Evolutionary conservation across 73 alveolate genomes (phyloP).

Genomic region (Effrenium voratum): DNA sequence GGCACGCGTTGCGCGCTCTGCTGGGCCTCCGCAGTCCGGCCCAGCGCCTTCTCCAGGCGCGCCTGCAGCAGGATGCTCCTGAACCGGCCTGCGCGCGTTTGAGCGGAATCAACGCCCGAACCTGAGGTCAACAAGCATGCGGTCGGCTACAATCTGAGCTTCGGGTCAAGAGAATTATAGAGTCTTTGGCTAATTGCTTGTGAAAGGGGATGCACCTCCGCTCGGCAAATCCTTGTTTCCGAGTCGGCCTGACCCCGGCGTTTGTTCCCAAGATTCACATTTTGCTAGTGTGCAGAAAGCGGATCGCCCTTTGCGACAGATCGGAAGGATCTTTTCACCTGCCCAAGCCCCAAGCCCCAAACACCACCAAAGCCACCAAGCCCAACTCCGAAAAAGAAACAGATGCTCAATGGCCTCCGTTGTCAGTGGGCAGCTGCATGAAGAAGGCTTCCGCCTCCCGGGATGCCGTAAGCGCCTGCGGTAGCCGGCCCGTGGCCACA

Average conservation of each 20-base stretch:
- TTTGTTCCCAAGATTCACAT: too few species aligned
- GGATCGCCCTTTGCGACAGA: not conserved
- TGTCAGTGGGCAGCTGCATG: slow-evolving; percentile 36
- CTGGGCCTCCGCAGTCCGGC: slow-evolving; percentile 20
- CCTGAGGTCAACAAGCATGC: too few species aligned
- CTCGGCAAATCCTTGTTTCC: too few species aligned
- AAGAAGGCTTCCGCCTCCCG: slow-evolving; percentile 64
- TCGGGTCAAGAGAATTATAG: too few species aligned
- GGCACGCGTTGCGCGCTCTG: slow-evolving; percentile 60
- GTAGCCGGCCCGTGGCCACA: slow-evolving; percentile 36
- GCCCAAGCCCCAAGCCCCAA: not conserved
- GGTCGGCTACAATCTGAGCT: too few species aligned
- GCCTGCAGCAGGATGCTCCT: slow-evolving; percentile 70
- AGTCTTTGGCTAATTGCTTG: too few species aligned
- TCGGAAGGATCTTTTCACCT: not conserved
- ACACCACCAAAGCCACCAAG: too few species aligned
- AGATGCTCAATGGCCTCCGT: not conserved
- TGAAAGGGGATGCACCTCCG: too few species aligned
- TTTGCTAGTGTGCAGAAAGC: not conserved
- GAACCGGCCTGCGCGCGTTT: slow-evolving; percentile 19
- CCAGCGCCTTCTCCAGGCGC: slow-evolving; percentile 55
- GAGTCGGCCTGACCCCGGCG: too few species aligned
- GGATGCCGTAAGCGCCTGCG: slow-evolving; percentile 38
- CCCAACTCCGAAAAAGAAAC: not conserved
- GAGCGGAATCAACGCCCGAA: not conserved